Conservation (phyloP, 2,329 filamentous ascomycete species). For the Macrophomina tecta region DNA sequence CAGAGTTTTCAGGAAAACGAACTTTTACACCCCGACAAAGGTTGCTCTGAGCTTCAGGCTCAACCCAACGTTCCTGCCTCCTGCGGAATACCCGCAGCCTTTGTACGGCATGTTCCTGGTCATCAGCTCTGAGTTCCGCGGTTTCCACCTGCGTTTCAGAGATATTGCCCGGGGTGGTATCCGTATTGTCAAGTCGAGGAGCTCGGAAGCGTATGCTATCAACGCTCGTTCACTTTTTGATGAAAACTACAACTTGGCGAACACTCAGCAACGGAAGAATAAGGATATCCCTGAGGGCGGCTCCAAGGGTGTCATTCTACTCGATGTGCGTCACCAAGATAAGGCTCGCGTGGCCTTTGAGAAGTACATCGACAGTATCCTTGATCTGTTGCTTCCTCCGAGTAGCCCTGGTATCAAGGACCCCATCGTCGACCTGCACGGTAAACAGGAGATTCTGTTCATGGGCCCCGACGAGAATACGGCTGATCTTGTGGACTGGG, state of each 20-base stretch:
- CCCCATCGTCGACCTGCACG: slow-evolving; percentile 92
- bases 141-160: slow-evolving; percentile 96
- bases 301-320: slow-evolving; percentile 94
- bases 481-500: slow-evolving; percentile 95
- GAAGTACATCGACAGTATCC: slow-evolving; percentile 99
- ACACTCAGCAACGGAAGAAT: slow-evolving; percentile 99
- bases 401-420: slow-evolving; percentile 97
- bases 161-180: slow-evolving; percentile 97
- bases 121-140: slow-evolving; percentile 94
- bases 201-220: slow-evolving; percentile 93
- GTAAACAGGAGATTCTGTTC: slow-evolving; percentile 96
- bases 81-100: slow-evolving; percentile 89
- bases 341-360: slow-evolving; percentile 92
- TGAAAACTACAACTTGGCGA: slow-evolving; percentile 97
- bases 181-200: slow-evolving; percentile 97
- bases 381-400: slow-evolving; percentile 90
- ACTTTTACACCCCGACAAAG: slow-evolving; percentile 97
- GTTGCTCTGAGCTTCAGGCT: slow-evolving; percentile 96
- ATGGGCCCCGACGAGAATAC: slow-evolving; percentile 99
- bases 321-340: slow-evolving; percentile 93
- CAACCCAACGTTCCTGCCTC: slow-evolving; percentile 85
- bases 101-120: slow-evolving; percentile 99
- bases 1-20: slow-evolving; percentile 71
- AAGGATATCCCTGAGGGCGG: slow-evolving; percentile 99
- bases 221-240: slow-evolving; percentile 97